Evolutionary conservation across 805 yeast genomes (phyloP).

Genomic region (Danielozyma ontarioensis): DNA sequence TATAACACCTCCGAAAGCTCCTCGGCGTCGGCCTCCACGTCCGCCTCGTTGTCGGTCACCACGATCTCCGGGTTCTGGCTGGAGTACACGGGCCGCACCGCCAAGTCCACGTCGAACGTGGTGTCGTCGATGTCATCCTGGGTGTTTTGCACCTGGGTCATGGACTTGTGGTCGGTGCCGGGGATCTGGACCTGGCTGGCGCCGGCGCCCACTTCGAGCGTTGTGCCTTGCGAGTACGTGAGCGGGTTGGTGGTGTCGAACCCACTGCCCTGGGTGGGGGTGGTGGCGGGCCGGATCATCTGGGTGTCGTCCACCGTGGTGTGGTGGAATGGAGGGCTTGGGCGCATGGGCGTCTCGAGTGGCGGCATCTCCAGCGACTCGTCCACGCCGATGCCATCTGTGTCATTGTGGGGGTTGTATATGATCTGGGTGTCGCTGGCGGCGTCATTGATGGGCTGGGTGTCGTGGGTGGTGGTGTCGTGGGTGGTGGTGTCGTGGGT

Average conservation of each 20-base stretch:
- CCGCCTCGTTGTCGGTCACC: slow-evolving; percentile 9
- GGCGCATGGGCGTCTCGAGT: not conserved
- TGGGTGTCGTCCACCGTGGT: slow-evolving; percentile 9
- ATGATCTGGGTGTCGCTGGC: slow-evolving; percentile 2
- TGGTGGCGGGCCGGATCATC: slow-evolving; percentile 5
- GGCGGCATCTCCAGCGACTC: not conserved
- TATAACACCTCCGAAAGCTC: slow-evolving; percentile 5
- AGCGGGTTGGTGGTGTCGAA: not conserved
- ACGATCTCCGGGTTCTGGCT: slow-evolving; percentile 7
- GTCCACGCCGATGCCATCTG: no score
- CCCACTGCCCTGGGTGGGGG: slow-evolving; percentile 1
- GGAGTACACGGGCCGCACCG: not conserved
- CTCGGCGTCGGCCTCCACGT: slow-evolving; percentile 13
- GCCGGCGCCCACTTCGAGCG: no score
- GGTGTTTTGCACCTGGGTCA: slow-evolving; percentile 32
- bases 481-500: not conserved
- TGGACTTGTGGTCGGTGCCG: slow-evolving; percentile 14
- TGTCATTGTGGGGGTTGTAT: no score
- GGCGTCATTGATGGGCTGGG: not conserved
- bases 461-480: not conserved
- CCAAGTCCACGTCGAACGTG: slow-evolving; percentile 1
- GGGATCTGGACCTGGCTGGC: slow-evolving; percentile 16
- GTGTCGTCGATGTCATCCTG: slow-evolving; percentile 16
- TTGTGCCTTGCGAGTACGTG: not conserved
- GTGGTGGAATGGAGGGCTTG: not conserved